A percentile compares a stretch with the other conserved stretches of the same genome.
Evolutionary conservation across 2,329 filamentous ascomycete species (phyloP).

Genomic region (Fusarium humuli): DNA sequence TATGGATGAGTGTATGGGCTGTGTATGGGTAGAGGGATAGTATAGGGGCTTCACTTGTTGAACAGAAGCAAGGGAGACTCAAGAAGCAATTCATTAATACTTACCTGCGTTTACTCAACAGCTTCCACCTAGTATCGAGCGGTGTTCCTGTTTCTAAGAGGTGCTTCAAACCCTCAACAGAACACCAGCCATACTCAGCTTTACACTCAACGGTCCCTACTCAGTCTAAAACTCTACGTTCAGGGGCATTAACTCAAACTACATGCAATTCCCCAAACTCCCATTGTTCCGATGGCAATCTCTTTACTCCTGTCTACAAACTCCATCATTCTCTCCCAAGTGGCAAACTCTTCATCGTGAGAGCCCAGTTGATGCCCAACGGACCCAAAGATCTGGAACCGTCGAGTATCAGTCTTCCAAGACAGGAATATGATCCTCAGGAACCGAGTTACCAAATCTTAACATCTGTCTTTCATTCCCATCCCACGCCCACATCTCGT

Average conservation of each 20-base stretch:
- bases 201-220: background rate
- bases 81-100: constrained; percentile 33
- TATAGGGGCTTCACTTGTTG: constrained; percentile 17
- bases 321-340: background rate
- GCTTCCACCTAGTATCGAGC: background rate
- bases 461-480: background rate
- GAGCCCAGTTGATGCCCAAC: constrained; percentile 34
- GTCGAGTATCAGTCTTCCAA: constrained; percentile 23
- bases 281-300: background rate
- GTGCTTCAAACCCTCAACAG: background rate
- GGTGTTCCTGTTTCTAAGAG: background rate
- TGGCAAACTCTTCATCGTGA: constrained; percentile 1
- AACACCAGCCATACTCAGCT: background rate
- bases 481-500: background rate
- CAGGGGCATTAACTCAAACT: constrained; percentile 18
- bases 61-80: constrained; percentile 2
- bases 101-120: constrained; percentile 17
- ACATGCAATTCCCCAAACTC: constrained; percentile 7
- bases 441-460: constrained; percentile 5
- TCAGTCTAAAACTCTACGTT: background rate
- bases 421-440: constrained; percentile 36
- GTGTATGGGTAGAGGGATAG: constrained; percentile 2
- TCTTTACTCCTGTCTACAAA: background rate
- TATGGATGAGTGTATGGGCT: background rate
- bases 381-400: constrained; percentile 33